Percentiles rank a stretch among this genome's conserved stretches.
Evolutionary conservation across 441 rosid species (phyloP).

Genomic region (Populus trichocarpa): DNA sequence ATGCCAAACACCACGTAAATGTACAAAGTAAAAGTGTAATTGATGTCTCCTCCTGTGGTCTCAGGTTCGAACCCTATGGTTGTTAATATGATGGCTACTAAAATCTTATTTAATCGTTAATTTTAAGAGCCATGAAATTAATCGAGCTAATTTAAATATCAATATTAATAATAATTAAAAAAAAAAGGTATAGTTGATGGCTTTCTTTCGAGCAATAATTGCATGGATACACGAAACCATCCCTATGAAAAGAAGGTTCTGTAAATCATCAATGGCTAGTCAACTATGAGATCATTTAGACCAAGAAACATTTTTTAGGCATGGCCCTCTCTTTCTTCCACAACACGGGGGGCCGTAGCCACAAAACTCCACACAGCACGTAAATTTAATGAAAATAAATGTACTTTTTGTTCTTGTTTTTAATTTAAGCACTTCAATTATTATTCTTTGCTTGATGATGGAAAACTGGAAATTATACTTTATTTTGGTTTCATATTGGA

Average conservation of each 20-base stretch:
- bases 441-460: not conserved
- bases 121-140: too few relatives aligned
- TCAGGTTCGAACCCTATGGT: too few relatives aligned
- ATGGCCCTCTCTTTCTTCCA: not conserved
- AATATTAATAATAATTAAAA: too few relatives aligned
- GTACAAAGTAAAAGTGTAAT: too few relatives aligned
- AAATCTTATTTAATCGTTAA: too few relatives aligned
- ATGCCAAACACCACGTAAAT: too few relatives aligned
- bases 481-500: conserved; percentile 6
- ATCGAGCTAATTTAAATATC: too few relatives aligned
- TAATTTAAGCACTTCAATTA: not conserved
- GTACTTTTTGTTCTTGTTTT: not conserved
- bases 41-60: too few relatives aligned
- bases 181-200: not conserved
- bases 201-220: not conserved
- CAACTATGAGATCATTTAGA: conserved; percentile 6
- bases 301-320: not conserved
- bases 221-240: not conserved
- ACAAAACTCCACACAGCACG: not conserved
- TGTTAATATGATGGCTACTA: too few relatives aligned
- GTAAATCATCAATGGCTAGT: not conserved
- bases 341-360: not conserved
- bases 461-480: not conserved
- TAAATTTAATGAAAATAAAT: not conserved
- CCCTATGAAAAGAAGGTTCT: too few relatives aligned